These are phyloP conservation scores for Pythium aquatile DNA, from an alignment of 352 stramenopile species.

Conservation along the genomic window DNA sequence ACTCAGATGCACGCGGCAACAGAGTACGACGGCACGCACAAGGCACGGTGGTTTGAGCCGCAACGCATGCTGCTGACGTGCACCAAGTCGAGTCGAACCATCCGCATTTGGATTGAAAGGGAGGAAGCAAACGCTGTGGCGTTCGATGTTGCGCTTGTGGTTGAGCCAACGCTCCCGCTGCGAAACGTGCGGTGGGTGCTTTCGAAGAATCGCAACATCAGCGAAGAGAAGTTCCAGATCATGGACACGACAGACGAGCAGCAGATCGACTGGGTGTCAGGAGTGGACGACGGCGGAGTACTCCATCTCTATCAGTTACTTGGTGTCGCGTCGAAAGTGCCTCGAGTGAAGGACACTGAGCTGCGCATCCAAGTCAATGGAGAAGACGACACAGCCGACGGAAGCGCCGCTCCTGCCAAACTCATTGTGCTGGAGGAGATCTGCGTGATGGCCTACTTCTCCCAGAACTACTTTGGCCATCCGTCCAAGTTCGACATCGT, in stretches of 20 bases:
- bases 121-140: background rate
- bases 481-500: conserved; percentile 77
- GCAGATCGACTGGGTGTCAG: conserved; percentile 75
- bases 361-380: conserved; percentile 74
- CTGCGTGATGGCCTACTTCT: conserved; percentile 82
- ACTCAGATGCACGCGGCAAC: conserved; percentile 49
- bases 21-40: conserved; percentile 55
- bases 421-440: conserved; percentile 48
- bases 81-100: conserved; percentile 35
- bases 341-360: conserved; percentile 54
- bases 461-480: conserved; percentile 64
- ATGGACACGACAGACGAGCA: conserved; percentile 38
- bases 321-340: conserved; percentile 30
- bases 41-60: conserved; percentile 74
- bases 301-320: conserved; percentile 68
- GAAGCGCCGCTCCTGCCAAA: background rate
- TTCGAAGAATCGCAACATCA: conserved; percentile 80
- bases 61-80: conserved; percentile 75
- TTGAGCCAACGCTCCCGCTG: conserved; percentile 53
- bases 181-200: conserved; percentile 77
- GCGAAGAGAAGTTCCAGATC: conserved; percentile 68
- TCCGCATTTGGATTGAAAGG: conserved; percentile 70
- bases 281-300: conserved; percentile 59
- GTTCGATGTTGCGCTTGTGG: conserved; percentile 44
- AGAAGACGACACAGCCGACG: conserved; percentile 32